Conservation (phyloP, 2,329 filamentous ascomycete genomes). For the Calonectria henricotiae region DNA sequence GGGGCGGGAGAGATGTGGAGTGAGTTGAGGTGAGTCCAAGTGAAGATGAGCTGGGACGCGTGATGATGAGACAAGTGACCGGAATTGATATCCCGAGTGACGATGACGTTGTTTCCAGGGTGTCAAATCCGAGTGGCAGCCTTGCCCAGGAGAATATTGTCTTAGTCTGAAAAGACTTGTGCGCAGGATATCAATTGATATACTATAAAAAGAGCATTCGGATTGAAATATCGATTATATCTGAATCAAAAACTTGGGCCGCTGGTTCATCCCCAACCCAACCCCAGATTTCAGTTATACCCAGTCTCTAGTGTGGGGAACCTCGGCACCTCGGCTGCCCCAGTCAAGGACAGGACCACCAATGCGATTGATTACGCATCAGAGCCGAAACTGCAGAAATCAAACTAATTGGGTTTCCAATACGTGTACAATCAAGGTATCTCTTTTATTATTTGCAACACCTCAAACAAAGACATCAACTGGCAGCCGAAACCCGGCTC, state of each 20-base stretch:
- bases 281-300: constrained; percentile 40
- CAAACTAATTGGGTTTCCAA: not conserved
- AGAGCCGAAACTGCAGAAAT: not conserved
- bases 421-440: not conserved
- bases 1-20: constrained; percentile 33
- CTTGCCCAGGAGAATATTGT: not conserved
- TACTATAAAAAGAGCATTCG: not conserved
- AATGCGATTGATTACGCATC: not conserved
- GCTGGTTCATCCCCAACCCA: constrained; percentile 8
- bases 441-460: constrained; percentile 15
- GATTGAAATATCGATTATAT: not conserved
- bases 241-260: not conserved
- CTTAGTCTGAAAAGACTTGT: not conserved
- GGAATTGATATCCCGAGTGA: constrained; percentile 15
- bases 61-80: constrained; percentile 1
- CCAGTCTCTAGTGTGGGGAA: constrained; percentile 48
- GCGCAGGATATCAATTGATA: not conserved
- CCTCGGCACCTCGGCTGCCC: constrained; percentile 52
- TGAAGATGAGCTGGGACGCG: constrained; percentile 9
- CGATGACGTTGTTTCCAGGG: constrained; percentile 2
- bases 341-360: not conserved
- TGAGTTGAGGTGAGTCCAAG: constrained; percentile 38
- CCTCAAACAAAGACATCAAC: not conserved
- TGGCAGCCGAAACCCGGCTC: not conserved
- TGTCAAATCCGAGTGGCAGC: not conserved